Evolutionary conservation across 441 rosid species (phyloP).

Genomic region (Gossypium davidsonii): DNA sequence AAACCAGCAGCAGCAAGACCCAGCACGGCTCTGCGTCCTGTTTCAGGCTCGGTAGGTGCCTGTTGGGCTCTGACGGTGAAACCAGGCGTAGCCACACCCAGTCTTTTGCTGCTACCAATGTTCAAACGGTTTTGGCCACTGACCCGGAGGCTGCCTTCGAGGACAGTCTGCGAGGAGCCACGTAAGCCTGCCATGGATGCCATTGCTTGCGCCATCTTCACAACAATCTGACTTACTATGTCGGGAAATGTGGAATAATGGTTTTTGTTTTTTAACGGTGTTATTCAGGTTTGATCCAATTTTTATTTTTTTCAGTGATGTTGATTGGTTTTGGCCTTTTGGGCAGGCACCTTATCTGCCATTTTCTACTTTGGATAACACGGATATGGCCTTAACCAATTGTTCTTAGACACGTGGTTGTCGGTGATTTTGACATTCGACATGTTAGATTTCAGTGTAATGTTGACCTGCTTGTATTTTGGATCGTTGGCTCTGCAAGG

Average conservation of each 20-base stretch:
- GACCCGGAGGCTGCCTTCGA: constrained; percentile 63
- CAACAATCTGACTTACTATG: neutral
- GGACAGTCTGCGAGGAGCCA: constrained; percentile 53
- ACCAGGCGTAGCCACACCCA: constrained; percentile 25
- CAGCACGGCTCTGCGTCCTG: constrained; percentile 60
- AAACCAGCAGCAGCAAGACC: constrained; percentile 70
- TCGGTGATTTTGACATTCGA: constrained; percentile 8
- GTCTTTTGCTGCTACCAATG: constrained; percentile 22
- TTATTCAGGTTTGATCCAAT: neutral
- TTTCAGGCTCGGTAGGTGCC: constrained; percentile 42
- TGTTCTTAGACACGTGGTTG: constrained; percentile 8
- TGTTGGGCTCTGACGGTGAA: constrained; percentile 51
- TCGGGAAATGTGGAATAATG: constrained; percentile 19
- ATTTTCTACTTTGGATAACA: constrained; percentile 37
- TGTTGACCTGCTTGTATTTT: neutral
- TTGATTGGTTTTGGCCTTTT: constrained; percentile 25
- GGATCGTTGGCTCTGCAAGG: constrained; percentile 29
- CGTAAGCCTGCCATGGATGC: constrained; percentile 74
- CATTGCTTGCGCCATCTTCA: constrained; percentile 62
- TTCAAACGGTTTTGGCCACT: constrained; percentile 51
- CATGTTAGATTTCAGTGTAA: constrained; percentile 34
- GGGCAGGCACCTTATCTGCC: constrained; percentile 51
- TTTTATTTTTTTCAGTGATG: constrained; percentile 27
- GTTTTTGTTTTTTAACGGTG: neutral
- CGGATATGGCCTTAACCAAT: constrained; percentile 37